A percentile compares a stretch with the other conserved stretches of the same genome.
These are phyloP conservation scores for Quercus alba DNA, from an alignment of 306 rosid species.

Conservation along the genomic window DNA sequence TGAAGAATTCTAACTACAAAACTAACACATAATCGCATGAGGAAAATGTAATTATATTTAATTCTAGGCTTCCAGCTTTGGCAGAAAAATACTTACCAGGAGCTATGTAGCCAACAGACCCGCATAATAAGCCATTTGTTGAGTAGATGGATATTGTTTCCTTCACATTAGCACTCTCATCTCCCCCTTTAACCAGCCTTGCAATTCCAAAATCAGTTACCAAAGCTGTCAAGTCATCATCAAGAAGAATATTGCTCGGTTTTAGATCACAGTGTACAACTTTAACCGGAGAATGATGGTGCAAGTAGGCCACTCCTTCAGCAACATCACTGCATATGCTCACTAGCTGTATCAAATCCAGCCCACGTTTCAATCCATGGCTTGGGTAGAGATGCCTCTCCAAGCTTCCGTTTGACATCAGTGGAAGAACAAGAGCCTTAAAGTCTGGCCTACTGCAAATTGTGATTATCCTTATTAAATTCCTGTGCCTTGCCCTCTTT, in stretches of 20 bases:
- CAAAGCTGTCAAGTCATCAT: slow-evolving; percentile 75
- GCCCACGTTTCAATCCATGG: slow-evolving; percentile 34
- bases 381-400: slow-evolving; percentile 75
- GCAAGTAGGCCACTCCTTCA: slow-evolving; percentile 85
- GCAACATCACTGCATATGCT: slow-evolving; percentile 84
- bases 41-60: background rate
- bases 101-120: slow-evolving; percentile 89
- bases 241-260: slow-evolving; percentile 88
- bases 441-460: slow-evolving; percentile 69
- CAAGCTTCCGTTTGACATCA: slow-evolving; percentile 85
- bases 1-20: background rate
- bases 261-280: slow-evolving; percentile 93
- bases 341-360: slow-evolving; percentile 65
- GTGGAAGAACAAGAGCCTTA: slow-evolving; percentile 89
- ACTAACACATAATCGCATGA: background rate
- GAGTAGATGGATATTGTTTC: slow-evolving; percentile 57
- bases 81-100: slow-evolving; percentile 57
- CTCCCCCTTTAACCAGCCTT: slow-evolving; percentile 48
- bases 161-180: slow-evolving; percentile 14
- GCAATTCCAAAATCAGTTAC: slow-evolving; percentile 92
- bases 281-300: slow-evolving; percentile 75
- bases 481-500: slow-evolving; percentile 70
- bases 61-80: background rate
- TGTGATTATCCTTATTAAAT: slow-evolving; percentile 79
- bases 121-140: slow-evolving; percentile 72